These are phyloP conservation scores for Zizania latifolia DNA, from an alignment of 176 grass and related monocot genomes.

Conservation along the genomic window DNA sequence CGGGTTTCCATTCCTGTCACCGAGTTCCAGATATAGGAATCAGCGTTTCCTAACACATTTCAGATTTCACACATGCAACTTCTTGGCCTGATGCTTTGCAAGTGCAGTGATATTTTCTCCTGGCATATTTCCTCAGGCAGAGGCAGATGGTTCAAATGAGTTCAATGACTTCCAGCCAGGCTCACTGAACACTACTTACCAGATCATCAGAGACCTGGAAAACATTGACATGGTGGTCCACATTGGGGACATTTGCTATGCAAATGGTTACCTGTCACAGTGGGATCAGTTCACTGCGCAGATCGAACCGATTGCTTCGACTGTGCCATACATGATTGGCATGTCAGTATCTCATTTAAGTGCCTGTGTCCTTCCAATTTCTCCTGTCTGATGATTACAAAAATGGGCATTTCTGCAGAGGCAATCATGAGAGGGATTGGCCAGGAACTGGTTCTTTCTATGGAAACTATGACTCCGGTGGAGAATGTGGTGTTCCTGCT, in stretches of 20 bases:
- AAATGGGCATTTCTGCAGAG: constrained; percentile 27
- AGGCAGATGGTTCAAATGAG: constrained; percentile 91
- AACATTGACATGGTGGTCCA: constrained; percentile 83
- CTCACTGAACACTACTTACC: constrained; percentile 68
- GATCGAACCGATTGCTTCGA: constrained; percentile 70
- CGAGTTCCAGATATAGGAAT: too few relatives aligned
- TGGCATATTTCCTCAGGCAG: constrained; percentile 42
- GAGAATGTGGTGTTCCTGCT: constrained; percentile 83
- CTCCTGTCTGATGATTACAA: neutral
- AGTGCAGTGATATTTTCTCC: neutral
- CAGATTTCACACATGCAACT: constrained; percentile 19
- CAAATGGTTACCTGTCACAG: constrained; percentile 80
- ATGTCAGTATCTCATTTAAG: constrained; percentile 44
- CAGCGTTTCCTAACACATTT: too few relatives aligned
- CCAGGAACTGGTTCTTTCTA: constrained; percentile 86
- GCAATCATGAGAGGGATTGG: constrained; percentile 95
- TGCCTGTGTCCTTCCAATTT: neutral
- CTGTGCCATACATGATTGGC: constrained; percentile 78
- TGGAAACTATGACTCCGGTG: constrained; percentile 58
- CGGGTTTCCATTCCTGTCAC: too few relatives aligned
- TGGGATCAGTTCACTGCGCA: constrained; percentile 95
- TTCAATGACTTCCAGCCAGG: constrained; percentile 66
- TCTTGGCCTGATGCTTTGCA: neutral
- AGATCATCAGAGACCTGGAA: constrained; percentile 63
- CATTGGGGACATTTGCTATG: constrained; percentile 75